Evolutionary conservation across 2,329 filamentous ascomycete genomes (phyloP).

Genomic region (Epichloe hybrida): DNA sequence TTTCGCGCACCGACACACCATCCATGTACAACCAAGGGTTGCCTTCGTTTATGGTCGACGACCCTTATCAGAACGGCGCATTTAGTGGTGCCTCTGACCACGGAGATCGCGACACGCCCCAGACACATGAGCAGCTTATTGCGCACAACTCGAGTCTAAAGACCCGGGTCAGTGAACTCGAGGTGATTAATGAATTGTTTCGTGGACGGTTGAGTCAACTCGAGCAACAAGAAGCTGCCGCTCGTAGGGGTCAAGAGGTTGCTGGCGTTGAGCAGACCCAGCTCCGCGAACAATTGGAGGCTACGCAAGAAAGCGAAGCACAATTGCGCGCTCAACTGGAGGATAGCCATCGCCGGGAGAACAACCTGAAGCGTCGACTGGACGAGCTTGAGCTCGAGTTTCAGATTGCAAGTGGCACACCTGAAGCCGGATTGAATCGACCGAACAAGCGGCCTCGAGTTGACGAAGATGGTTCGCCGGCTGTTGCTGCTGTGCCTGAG

Average conservation of each 20-base stretch:
- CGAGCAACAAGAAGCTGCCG: conserved; percentile 60
- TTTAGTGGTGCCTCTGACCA: conserved; percentile 26
- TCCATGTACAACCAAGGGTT: conserved; percentile 62
- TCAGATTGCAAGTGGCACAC: conserved; percentile 17
- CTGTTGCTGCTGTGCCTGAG: background rate
- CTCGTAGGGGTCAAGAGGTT: conserved; percentile 46
- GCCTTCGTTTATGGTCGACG: conserved; percentile 65
- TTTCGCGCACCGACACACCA: conserved; percentile 69
- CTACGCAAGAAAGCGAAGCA: conserved; percentile 24
- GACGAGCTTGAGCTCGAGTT: conserved; percentile 59
- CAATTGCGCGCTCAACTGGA: conserved; percentile 53
- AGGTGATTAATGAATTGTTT: conserved; percentile 83
- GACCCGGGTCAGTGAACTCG: conserved; percentile 86
- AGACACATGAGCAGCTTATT: conserved; percentile 68
- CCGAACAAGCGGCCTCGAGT: conserved; percentile 8
- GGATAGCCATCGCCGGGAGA: conserved; percentile 64
- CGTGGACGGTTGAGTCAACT: conserved; percentile 64
- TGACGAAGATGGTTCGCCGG: background rate
- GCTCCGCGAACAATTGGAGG: conserved; percentile 42
- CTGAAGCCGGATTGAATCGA: conserved; percentile 7
- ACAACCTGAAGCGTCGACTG: conserved; percentile 68
- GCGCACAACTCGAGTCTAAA: conserved; percentile 78
- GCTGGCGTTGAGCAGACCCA: conserved; percentile 41
- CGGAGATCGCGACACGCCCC: conserved; percentile 54
- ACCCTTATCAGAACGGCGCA: conserved; percentile 44